Conservation (phyloP, 2,329 filamentous ascomycete genomes). For the Aureobasidium sp. region DNA sequence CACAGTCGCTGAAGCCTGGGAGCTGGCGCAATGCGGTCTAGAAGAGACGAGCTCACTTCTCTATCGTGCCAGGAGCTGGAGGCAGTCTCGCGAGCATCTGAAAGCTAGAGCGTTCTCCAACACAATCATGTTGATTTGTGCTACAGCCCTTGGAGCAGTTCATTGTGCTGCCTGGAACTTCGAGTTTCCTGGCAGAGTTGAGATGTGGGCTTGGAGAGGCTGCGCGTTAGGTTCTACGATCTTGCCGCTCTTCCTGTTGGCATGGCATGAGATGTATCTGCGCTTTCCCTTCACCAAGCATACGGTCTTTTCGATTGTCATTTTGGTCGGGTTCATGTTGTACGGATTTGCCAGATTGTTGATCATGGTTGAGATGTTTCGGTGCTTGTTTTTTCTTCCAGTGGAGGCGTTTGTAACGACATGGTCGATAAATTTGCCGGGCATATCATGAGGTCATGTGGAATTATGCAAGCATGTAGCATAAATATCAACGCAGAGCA, state of each 20-base stretch:
- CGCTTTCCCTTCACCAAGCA: background rate
- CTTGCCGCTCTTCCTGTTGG: background rate
- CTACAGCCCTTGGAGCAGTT: background rate
- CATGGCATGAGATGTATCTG: slow-evolving; percentile 1
- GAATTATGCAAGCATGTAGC: background rate
- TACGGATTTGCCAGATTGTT: slow-evolving; percentile 4
- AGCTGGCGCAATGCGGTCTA: background rate
- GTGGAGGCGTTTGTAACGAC: slow-evolving; percentile 2
- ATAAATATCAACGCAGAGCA: background rate
- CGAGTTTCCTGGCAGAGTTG: background rate
- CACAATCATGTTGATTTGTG: slow-evolving; percentile 1
- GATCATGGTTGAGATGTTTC: slow-evolving; percentile 9
- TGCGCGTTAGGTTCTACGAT: background rate
- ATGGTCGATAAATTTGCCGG: slow-evolving; percentile 3
- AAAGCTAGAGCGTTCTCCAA: slow-evolving; percentile 1
- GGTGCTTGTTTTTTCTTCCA: background rate
- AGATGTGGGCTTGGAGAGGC: slow-evolving; percentile 3
- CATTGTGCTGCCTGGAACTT: slow-evolving; percentile 1
- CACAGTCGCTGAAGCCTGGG: slow-evolving; percentile 1
- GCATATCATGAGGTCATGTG: background rate
- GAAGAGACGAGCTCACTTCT: slow-evolving; percentile 4
- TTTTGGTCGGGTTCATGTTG: background rate
- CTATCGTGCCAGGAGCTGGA: background rate
- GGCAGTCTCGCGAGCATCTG: background rate
- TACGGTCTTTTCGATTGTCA: background rate